These are phyloP conservation scores for Leccinum subtestaceum DNA, from an alignment of 768 basidiomycete genomes.

Conservation along the genomic window DNA sequence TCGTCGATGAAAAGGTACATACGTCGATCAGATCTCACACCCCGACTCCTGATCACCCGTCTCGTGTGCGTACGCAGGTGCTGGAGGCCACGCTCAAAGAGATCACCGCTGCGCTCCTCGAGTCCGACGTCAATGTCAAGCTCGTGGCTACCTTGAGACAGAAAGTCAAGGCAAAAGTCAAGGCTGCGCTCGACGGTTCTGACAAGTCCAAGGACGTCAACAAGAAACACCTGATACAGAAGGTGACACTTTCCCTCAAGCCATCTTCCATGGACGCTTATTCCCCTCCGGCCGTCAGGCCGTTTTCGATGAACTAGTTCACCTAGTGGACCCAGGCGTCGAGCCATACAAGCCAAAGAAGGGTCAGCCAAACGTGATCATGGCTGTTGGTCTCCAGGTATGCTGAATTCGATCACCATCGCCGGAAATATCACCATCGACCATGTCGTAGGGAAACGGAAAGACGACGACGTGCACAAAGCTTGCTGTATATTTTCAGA, in stretches of 20 bases:
- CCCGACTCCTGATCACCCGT: not conserved
- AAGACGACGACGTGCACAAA: slow-evolving; percentile 99
- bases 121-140: slow-evolving; percentile 98
- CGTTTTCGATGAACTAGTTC: slow-evolving; percentile 94
- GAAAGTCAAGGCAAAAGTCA: slow-evolving; percentile 89
- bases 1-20: slow-evolving; percentile 87
- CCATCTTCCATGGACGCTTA: slow-evolving; percentile 8
- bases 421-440: not conserved
- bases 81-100: slow-evolving; percentile 94
- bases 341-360: slow-evolving; percentile 97
- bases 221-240: slow-evolving; percentile 86
- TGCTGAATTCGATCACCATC: slow-evolving; percentile 17
- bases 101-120: slow-evolving; percentile 88
- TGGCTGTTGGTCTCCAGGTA: slow-evolving; percentile 97
- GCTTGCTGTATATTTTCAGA: slow-evolving; percentile 95
- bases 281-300: slow-evolving; percentile 49
- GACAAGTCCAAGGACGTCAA: slow-evolving; percentile 80
- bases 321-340: slow-evolving; percentile 91
- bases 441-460: slow-evolving; percentile 76
- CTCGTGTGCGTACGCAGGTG: slow-evolving; percentile 50
- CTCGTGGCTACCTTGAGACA: slow-evolving; percentile 83
- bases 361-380: slow-evolving; percentile 89
- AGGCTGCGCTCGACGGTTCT: slow-evolving; percentile 68
- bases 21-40: slow-evolving; percentile 13
- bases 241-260: slow-evolving; percentile 44